phyloP scores from a whole-genome alignment of 225 moss, liverwort and hornwort genomes.

The Anthoceros angustus region DNA sequence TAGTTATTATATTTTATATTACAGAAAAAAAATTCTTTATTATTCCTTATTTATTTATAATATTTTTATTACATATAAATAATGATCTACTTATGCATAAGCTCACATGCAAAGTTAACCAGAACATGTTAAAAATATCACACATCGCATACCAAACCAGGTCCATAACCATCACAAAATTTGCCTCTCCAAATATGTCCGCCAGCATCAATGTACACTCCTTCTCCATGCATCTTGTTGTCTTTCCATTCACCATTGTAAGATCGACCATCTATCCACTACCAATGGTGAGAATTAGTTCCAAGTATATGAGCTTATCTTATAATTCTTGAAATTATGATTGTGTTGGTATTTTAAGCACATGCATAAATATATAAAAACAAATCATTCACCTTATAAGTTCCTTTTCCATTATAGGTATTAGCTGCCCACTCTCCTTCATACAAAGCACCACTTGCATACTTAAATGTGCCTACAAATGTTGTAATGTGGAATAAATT shows the following conservation, averaged over 20 bases:
- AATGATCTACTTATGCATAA: too few relatives aligned
- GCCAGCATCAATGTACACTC: conserved; percentile 48
- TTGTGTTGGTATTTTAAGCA: neutral
- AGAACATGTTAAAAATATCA: neutral
- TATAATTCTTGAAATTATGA: neutral
- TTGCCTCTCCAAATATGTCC: conserved; percentile 52
- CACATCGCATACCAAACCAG: conserved; percentile 43
- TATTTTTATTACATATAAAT: too few relatives aligned
- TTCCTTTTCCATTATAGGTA: conserved; percentile 37
- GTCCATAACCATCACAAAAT: conserved; percentile 73
- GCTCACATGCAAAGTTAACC: neutral
- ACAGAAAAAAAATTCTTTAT: too few relatives aligned
- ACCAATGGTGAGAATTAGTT: neutral
- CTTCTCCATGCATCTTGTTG: conserved; percentile 82
- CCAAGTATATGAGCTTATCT: neutral
- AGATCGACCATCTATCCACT: conserved; percentile 62
- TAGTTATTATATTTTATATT: too few relatives aligned
- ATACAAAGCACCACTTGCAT: conserved; percentile 65
- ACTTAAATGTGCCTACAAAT: conserved; percentile 41
- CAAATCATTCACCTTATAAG: conserved; percentile 24
- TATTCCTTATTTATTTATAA: too few relatives aligned
- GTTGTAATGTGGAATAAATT: neutral
- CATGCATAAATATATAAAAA: neutral
- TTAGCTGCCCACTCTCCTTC: conserved; percentile 53
- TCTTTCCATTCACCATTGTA: conserved; percentile 64